Conservation (phyloP, 2,329 filamentous ascomycete genomes). For the Diaporthe nobilis region DNA sequence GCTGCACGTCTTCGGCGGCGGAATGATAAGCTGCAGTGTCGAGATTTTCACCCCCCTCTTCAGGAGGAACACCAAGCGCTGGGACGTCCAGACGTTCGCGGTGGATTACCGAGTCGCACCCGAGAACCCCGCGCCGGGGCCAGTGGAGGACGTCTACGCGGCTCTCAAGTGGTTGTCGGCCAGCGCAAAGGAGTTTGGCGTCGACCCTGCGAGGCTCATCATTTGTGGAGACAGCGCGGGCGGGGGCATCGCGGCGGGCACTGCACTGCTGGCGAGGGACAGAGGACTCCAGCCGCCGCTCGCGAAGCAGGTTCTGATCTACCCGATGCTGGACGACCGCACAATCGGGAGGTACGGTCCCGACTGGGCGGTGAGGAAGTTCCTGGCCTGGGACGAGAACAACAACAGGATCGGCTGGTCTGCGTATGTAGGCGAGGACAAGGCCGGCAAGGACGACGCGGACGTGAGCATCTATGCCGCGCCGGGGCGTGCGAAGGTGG, state of each 20-base stretch:
- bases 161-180: conserved; percentile 44
- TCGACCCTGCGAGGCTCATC: conserved; percentile 17
- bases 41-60: conserved; percentile 7
- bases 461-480: too few species aligned
- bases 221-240: conserved; percentile 35
- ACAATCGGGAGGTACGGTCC: too few species aligned
- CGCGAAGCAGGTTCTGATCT: conserved; percentile 48
- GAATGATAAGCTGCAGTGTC: conserved; percentile 34
- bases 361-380: too few species aligned
- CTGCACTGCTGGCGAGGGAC: conserved; percentile 55
- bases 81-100: conserved; percentile 43
- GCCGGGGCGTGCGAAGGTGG: too few species aligned
- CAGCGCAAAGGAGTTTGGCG: conserved; percentile 14
- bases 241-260: conserved; percentile 30
- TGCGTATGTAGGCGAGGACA: too few species aligned
- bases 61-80: background rate
- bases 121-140: conserved; percentile 58
- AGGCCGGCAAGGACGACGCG: too few species aligned
- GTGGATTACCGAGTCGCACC: conserved; percentile 63
- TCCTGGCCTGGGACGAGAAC: too few species aligned
- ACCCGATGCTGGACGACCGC: conserved; percentile 32
- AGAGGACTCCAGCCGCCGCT: conserved; percentile 43
- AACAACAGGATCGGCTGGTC: too few species aligned
- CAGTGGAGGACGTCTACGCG: conserved; percentile 53
- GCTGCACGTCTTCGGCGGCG: conserved; percentile 39